Evolutionary conservation across 306 rosid genomes (phyloP).

Genomic region (Oxytropis ochrocephala): DNA sequence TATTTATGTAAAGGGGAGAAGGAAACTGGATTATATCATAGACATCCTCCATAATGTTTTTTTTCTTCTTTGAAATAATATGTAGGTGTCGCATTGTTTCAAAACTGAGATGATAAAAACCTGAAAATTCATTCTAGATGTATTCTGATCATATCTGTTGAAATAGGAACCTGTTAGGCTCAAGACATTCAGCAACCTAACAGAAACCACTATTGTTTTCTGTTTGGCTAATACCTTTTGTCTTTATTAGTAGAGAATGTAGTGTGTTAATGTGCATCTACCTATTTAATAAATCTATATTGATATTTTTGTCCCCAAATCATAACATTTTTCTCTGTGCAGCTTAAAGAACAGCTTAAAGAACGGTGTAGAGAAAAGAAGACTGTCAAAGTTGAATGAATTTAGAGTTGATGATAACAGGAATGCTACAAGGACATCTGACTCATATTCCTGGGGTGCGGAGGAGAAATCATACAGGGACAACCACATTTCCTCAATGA

Average conservation of each 20-base stretch:
- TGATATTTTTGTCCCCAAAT: background rate
- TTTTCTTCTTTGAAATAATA: background rate
- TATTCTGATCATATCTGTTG: constrained; percentile 7
- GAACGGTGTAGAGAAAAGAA: constrained; percentile 33
- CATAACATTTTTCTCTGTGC: constrained; percentile 10
- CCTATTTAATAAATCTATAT: background rate
- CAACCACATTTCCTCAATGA: constrained; percentile 55
- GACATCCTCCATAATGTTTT: background rate
- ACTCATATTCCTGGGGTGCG: constrained; percentile 66
- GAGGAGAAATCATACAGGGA: constrained; percentile 72
- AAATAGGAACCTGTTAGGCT: background rate
- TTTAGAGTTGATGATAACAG: constrained; percentile 44
- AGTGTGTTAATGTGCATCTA: background rate
- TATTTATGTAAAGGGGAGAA: background rate
- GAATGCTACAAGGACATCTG: constrained; percentile 55
- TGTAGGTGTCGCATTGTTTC: background rate
- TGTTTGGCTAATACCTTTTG: constrained; percentile 9
- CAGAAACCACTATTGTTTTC: background rate
- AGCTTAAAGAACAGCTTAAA: constrained; percentile 72
- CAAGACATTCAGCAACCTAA: too few relatives aligned
- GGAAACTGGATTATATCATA: background rate
- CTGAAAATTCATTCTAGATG: constrained; percentile 10
- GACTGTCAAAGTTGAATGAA: constrained; percentile 32
- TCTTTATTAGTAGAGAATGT: background rate
- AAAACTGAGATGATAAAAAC: constrained; percentile 7